phyloP scores from a whole-genome alignment of 169 alveolate genomes.

The Plasmodium ovale region DNA sequence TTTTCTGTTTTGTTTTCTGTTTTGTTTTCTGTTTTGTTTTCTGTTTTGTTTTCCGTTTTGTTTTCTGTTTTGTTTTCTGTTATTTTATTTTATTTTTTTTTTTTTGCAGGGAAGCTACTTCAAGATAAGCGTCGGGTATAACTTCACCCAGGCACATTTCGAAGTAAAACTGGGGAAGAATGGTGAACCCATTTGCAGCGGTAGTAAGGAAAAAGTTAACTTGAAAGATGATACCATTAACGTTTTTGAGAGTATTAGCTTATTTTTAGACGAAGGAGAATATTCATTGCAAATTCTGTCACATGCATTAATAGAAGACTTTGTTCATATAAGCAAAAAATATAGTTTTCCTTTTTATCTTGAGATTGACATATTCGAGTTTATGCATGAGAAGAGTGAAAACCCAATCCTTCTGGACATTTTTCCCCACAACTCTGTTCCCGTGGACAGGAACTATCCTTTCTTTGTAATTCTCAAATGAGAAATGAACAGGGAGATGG shows the following conservation, averaged over 20 bases:
- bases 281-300: conserved; percentile 20
- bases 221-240: conserved; percentile 17
- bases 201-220: conserved; percentile 27
- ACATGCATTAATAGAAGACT: conserved; percentile 9
- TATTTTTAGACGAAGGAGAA: conserved; percentile 46
- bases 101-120: conserved; percentile 42
- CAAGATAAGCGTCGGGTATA: conserved; percentile 32
- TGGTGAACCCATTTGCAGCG: background rate
- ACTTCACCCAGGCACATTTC: conserved; percentile 20
- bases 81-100: conserved; percentile 4
- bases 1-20: too few species aligned
- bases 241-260: conserved; percentile 55
- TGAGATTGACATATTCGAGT: conserved; percentile 35
- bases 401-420: conserved; percentile 23
- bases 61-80: background rate
- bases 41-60: background rate
- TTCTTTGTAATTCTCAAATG: conserved; percentile 25
- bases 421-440: conserved; percentile 43
- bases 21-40: background rate
- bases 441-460: conserved; percentile 13
- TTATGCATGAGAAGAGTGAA: conserved; percentile 10
- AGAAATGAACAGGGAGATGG: background rate
- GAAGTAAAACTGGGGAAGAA: conserved; percentile 24
- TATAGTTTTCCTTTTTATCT: conserved; percentile 34
- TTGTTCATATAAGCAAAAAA: conserved; percentile 4